Base-by-base conservation (phyloP, 257 asterid species). In the Parsonsia alboflavescens region DNA sequence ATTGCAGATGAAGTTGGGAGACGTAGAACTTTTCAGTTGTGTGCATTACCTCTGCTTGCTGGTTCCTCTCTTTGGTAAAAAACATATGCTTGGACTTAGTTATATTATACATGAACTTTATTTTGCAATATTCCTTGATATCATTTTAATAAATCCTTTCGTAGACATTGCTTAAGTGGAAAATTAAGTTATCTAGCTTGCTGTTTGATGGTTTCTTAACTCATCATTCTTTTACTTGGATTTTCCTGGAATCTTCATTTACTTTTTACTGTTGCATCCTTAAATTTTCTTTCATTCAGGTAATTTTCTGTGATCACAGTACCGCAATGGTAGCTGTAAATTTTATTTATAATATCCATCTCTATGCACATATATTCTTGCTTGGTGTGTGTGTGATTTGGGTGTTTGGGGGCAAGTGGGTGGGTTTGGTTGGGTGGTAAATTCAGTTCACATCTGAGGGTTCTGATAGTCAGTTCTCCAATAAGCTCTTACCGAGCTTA, bases 1-100 rank as follows among this genome's bases (percentile, higher is more conserved):
- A 77, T 93, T 83, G 98, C 98, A 71, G 98, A 93, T 71, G 96
- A 64, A 78, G 68, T 93, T 74, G 98, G 98, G 56, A 89, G 97
- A 42, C 91, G 98, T 76, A 91, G 83, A 78, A 86, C 97, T 61
- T 93, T 93, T 80, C 98, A 93, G 85, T 76, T 93, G 86, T 91
- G 95, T 82, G 83, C 93, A 65, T 77, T 91, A 78, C 98, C 98
- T 62, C 91, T 93, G 94, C 76, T 93, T 52, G 56, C 88, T 22
- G 98, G 98, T 80, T 90, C 89, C 76, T 72, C 86, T 52, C 48
- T 89, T 57, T 87, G 97, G 97, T 93, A 79, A 87, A 42, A 65
- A 33, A 33, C 26, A 75, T 62, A 50, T 8, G 70, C 21, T 67
- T 71, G 36, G 9, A 67, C 52, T 57, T 46, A 17, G 49, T 57